Conservation (phyloP, 192 early-diverging fungal species). For the Podila clonocystis region DNA sequence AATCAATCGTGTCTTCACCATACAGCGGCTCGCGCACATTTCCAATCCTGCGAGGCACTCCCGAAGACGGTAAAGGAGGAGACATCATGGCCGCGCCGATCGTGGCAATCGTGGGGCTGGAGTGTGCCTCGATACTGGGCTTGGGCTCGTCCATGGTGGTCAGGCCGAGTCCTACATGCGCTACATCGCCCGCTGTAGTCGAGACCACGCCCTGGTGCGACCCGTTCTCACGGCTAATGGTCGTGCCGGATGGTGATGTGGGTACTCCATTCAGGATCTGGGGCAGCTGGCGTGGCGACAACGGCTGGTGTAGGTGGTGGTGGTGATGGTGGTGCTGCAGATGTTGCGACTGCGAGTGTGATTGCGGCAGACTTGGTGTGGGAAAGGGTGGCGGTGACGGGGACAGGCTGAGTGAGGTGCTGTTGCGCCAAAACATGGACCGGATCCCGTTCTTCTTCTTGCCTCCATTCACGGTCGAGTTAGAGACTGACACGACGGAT, state of each 20-base stretch:
- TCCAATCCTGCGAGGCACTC: background rate
- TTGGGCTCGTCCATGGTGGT: too few relatives aligned
- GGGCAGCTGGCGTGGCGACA: conserved; percentile 14
- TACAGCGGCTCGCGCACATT: conserved; percentile 51
- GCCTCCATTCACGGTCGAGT: background rate
- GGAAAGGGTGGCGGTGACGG: conserved; percentile 4
- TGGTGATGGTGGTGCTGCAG: conserved; percentile 4
- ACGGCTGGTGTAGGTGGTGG: background rate
- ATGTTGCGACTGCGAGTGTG: background rate
- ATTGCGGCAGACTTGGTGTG: background rate
- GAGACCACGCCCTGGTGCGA: too few relatives aligned
- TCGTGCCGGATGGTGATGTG: background rate
- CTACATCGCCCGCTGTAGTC: too few relatives aligned
- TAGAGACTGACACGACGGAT: conserved; percentile 2
- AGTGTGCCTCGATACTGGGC: too few relatives aligned
- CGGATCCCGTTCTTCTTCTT: conserved; percentile 35
- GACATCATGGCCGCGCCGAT: conserved; percentile 13
- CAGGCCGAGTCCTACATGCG: too few relatives aligned
- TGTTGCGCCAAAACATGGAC: conserved; percentile 35
- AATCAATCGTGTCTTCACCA: conserved; percentile 63
- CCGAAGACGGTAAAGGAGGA: background rate
- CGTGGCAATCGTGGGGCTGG: background rate
- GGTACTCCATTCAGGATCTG: conserved; percentile 31
- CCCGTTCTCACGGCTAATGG: too few relatives aligned
- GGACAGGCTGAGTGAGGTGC: conserved; percentile 36